Percentiles rank a stretch among this genome's conserved stretches.
Evolutionary conservation across 1,139 yeast species (phyloP).

Genomic region (Geotrichum aggregatum): DNA sequence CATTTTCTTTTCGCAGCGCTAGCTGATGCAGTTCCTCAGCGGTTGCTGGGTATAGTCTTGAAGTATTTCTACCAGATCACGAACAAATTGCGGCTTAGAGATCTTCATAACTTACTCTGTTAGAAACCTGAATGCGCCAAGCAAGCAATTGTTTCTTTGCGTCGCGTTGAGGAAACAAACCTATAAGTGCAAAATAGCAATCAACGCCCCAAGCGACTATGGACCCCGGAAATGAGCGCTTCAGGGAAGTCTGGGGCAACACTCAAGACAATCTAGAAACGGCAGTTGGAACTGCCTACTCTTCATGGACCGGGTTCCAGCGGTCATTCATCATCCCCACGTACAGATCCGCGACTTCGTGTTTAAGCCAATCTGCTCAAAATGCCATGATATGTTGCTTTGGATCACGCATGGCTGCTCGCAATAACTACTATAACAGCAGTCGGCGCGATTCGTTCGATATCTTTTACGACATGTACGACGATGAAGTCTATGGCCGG

Average conservation of each 20-base stretch:
- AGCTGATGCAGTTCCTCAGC: no score
- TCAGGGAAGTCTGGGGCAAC: conserved; percentile 31
- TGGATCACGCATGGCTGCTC: conserved; percentile 17
- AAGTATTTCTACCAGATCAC: no score
- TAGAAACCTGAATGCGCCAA: no score
- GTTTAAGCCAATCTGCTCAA: background rate
- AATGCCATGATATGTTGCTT: conserved; percentile 19
- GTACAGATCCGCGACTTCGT: conserved; percentile 4
- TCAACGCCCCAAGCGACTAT: conserved; percentile 16
- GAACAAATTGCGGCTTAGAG: no score
- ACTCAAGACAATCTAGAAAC: conserved; percentile 34
- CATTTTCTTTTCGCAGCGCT: no score
- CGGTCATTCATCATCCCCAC: conserved; percentile 27
- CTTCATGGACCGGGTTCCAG: conserved; percentile 28
- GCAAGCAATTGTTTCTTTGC: no score
- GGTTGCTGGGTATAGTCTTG: no score
- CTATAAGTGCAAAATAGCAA: background rate
- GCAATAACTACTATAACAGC: conserved; percentile 12
- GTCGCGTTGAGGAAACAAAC: no score
- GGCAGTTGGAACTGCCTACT: conserved; percentile 32
- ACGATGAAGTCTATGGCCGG: conserved; percentile 31
- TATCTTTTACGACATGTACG: conserved; percentile 35
- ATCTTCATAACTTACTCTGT: no score
- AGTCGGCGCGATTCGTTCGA: conserved; percentile 29
- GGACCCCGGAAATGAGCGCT: conserved; percentile 26